Base-by-base conservation (phyloP, 129 eudicot species). In the Flaveria sonorensis region DNA sequence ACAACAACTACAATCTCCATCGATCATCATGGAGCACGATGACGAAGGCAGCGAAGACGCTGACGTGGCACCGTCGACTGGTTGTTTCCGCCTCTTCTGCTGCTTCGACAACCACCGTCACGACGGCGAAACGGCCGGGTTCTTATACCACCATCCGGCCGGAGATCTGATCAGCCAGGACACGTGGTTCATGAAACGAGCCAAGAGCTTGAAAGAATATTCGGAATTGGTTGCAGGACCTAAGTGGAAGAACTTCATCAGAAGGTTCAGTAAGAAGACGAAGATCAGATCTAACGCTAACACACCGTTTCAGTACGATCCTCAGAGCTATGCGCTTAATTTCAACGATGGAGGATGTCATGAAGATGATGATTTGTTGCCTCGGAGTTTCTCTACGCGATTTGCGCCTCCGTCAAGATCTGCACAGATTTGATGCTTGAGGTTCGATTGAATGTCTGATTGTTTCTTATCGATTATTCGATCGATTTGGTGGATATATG, bases 171-270 rank as follows among this genome's bases (percentile, higher is more conserved):
- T 74, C 16, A 20, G 40, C 6, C 68, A 81, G 14, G 92, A 88
- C 51, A 16, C 86, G 0, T 90, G 98, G 98, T 20, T 87, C 56
- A 85, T 80, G 77, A 73, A 47, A 50, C 76, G 84, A 26, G 52
- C 88, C 4, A 90, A 90, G 83, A 74, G 80, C 20, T 28, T 88
- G 55, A 90, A 82, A 80, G 92, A 87, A 24, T 81, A 79, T 6
- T 90, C 98, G n/a, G 98, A 93, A 85, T 48, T 88, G 1, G 89
- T 90, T 0, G 96, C 96, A 0, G 98, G 98, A 45, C 98, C 98
- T 0, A 93, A 90, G 72, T 93, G 97, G 98, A 93, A 93, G 86
- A 90, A 90, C 68, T 88, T 93, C 51, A 75, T 90, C 2, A 79
- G 97, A 59, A 90, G 77, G 56, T 62, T 88, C 16, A 90, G 98